Base-by-base conservation (phyloP, 2,329 filamentous ascomycete species). In the Colletotrichum tropicale region DNA sequence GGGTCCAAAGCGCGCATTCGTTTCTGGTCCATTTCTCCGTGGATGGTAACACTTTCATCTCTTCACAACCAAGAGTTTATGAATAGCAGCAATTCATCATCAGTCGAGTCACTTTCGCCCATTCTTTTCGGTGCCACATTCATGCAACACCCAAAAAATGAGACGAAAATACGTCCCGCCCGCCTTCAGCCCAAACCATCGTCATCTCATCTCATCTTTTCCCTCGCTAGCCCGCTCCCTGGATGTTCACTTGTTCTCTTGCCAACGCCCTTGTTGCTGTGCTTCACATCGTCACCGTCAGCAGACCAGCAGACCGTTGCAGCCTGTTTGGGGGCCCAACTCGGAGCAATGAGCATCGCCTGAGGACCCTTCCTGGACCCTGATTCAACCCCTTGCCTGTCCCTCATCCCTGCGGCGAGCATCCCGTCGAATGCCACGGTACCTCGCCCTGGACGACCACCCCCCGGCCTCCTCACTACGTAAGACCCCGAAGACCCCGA, bases 351-450 rank as follows among this genome's bases (percentile, higher is more conserved):
- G 43, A 52, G 43, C 43, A 52, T 55, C 68, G n/a, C 60, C 28
- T 16, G 21, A 71, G 58, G 16, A 36, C 68, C 60, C 68, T 71
- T 65, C 68, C 38, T 64, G 68, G 68, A 75, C 73, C 73, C 73
- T 75, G 70, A 75, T 75, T 68, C 73, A 75, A 64, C 73, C 73
- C 73, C 73, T 73, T 32, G 73, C 56, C 56, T 26, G 48, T 69
- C 36, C 55, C 30, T 28, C 18, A 76, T 65, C 74, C 74, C 65
- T 76, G 74, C 65, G 70, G 32, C 74, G 58, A 75, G 65, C 74
- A 69, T 72, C 70, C 71, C 70, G 28, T 65, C 13, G 13, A 43
- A 58, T 60, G 52, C 1, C 32, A 69, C 52, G 32, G 66, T 60
- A 21, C 52, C 52, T 68, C 65, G 28, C 30, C 52, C 52, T 36